phyloP scores from a whole-genome alignment of 148 eudicot species.

The Cornus kousa region DNA sequence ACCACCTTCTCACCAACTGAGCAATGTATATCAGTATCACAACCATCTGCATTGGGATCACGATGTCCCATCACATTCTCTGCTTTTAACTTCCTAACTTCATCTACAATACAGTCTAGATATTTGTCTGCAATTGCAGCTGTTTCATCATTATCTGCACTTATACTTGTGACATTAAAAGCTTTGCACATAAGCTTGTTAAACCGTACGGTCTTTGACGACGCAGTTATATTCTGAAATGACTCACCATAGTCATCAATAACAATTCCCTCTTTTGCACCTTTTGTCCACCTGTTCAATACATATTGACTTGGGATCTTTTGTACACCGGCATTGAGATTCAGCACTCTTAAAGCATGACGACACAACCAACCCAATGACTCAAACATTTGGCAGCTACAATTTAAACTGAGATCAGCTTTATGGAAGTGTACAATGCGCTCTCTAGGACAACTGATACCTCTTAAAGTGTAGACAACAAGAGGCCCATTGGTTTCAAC shows the following conservation, averaged over 20 bases:
- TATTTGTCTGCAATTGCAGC: no score
- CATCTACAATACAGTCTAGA: no score
- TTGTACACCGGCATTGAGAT: background rate
- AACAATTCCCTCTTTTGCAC: background rate
- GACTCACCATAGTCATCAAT: background rate
- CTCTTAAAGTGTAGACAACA: background rate
- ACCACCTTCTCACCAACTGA: no score
- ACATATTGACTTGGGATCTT: slow-evolving; percentile 2
- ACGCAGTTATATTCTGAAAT: no score
- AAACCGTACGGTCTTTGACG: no score
- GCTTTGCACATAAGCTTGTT: no score
- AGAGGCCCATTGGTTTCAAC: background rate
- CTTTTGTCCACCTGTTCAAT: background rate
- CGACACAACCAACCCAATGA: background rate
- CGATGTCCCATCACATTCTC: no score
- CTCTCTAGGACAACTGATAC: background rate
- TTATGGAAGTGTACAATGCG: background rate
- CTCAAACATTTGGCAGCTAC: slow-evolving; percentile 2
- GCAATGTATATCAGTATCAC: no score
- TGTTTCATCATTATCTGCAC: no score
- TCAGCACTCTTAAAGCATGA: slow-evolving; percentile 1
- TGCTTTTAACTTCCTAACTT: no score
- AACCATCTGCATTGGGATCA: no score
- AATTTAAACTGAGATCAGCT: background rate
- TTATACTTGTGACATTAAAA: no score